These are phyloP conservation scores for Stylonectria norvegica DNA, from an alignment of 2,329 filamentous ascomycete species.

Conservation along the genomic window DNA sequence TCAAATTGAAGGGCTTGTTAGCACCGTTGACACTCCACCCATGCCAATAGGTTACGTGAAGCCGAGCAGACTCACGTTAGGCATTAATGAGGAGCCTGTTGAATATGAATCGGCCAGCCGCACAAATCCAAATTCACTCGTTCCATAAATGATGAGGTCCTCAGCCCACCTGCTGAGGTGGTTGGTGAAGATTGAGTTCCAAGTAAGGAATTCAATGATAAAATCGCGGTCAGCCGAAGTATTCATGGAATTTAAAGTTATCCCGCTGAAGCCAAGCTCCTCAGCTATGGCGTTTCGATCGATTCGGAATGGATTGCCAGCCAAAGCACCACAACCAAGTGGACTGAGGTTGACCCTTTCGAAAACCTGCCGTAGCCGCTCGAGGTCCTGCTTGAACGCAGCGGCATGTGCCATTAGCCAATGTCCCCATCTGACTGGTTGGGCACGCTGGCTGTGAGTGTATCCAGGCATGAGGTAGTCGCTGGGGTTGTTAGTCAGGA, in stretches of 20 bases:
- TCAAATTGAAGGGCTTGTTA: conserved; percentile 17
- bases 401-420: conserved; percentile 67
- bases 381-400: conserved; percentile 69
- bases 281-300: conserved; percentile 36
- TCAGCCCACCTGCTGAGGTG: conserved; percentile 71
- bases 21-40: no score
- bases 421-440: conserved; percentile 12
- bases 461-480: conserved; percentile 23
- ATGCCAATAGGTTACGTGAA: no score
- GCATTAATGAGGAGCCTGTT: conserved; percentile 18
- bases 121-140: conserved; percentile 22
- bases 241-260: conserved; percentile 68
- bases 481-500: conserved; percentile 16
- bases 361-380: conserved; percentile 71
- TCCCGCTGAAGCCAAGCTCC: conserved; percentile 68
- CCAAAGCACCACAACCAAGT: conserved; percentile 72
- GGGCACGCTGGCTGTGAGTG: conserved; percentile 20
- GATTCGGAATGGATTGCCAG: conserved; percentile 62
- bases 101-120: conserved; percentile 23
- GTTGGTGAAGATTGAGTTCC: conserved; percentile 65
- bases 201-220: conserved; percentile 68
- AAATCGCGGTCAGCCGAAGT: conserved; percentile 71
- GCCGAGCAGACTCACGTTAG: conserved; percentile 40
- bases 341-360: conserved; percentile 62
- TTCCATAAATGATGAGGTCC: conserved; percentile 60